These are phyloP conservation scores for Pestalotiopsis sp. DNA, from an alignment of 2,329 filamentous ascomycete genomes.

Conservation along the genomic window DNA sequence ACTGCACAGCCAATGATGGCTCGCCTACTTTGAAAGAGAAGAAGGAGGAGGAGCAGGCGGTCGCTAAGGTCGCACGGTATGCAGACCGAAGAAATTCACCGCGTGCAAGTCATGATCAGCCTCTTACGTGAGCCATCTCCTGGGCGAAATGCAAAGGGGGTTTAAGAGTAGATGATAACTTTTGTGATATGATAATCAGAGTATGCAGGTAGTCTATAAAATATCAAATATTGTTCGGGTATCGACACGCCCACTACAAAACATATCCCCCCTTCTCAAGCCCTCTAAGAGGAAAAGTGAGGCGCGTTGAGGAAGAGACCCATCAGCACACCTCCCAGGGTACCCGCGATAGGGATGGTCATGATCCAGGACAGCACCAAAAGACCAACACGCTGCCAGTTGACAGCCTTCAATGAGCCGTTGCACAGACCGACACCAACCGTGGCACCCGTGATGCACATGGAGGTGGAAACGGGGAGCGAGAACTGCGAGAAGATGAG, in stretches of 20 bases:
- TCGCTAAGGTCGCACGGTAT: no score
- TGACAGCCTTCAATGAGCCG: constrained; percentile 71
- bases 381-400: constrained; percentile 73
- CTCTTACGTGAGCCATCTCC: no score
- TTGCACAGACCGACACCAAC: constrained; percentile 80
- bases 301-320: constrained; percentile 58
- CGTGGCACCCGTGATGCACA: constrained; percentile 81
- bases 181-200: neutral
- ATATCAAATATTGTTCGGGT: constrained; percentile 1
- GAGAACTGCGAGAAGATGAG: constrained; percentile 76
- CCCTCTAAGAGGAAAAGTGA: constrained; percentile 42
- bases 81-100: no score
- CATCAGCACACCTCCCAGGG: constrained; percentile 56
- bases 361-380: constrained; percentile 69
- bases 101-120: no score
- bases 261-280: neutral
- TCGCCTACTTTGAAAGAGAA: no score
- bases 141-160: neutral
- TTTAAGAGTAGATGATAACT: neutral
- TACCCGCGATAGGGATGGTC: constrained; percentile 65
- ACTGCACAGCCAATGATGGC: no score
- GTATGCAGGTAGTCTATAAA: constrained; percentile 6
- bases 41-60: no score
- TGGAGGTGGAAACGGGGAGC: constrained; percentile 75
- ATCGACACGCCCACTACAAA: neutral